These are phyloP conservation scores for Penicillium cinerascens DNA, from an alignment of 495 filamentous ascomycete species.

Conservation along the genomic window DNA sequence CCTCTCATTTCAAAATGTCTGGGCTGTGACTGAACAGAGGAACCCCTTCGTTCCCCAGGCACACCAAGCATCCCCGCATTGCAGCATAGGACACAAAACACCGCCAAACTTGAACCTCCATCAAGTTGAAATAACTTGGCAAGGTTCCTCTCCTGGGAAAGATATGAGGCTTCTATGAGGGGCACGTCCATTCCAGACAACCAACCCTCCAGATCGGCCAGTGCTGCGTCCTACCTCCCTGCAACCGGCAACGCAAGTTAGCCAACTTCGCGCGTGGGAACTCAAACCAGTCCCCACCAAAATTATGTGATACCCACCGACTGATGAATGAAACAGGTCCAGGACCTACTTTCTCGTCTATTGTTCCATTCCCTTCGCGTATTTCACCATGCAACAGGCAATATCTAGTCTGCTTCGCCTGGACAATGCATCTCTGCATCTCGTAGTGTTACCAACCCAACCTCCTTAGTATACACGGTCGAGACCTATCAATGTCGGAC, in stretches of 20 bases:
- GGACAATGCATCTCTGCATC: not conserved
- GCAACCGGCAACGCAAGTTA: not conserved
- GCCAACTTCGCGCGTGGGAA: not conserved
- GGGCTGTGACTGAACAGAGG: not conserved
- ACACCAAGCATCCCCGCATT: not conserved
- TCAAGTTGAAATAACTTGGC: not conserved
- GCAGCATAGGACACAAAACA: not conserved
- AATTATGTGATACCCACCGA: constrained; percentile 16
- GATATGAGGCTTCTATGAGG: not conserved
- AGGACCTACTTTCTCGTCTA: not conserved
- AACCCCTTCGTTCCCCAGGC: not conserved
- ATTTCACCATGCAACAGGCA: not conserved
- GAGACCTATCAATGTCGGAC: constrained; percentile 44
- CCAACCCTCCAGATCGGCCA: not conserved
- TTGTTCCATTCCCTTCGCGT: not conserved
- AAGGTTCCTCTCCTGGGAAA: not conserved
- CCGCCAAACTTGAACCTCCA: not conserved
- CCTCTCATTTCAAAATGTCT: not conserved
- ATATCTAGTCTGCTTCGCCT: not conserved
- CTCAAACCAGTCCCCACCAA: not conserved
- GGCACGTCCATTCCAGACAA: no score
- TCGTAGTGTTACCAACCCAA: not conserved
- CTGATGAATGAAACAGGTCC: constrained; percentile 15
- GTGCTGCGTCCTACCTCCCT: not conserved
- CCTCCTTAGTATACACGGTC: constrained; percentile 54